Evolutionary conservation across 768 basidiomycete species (phyloP).

Genomic region (Boletus eberwhitei): DNA sequence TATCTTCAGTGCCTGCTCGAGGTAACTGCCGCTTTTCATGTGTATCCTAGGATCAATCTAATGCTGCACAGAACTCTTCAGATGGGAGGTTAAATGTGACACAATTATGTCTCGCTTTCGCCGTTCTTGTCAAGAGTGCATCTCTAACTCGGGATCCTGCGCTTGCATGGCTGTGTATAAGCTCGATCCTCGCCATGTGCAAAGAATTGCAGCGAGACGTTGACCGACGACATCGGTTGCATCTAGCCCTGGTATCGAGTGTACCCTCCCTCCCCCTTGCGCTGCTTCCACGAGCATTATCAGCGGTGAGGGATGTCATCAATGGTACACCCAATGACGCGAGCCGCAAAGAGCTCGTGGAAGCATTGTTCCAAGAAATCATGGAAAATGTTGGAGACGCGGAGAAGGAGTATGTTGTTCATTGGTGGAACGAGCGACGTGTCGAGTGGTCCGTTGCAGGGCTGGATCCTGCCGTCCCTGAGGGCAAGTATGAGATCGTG

Average conservation of each 20-base stretch:
- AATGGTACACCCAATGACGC: constrained; percentile 27
- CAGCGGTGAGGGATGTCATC: constrained; percentile 40
- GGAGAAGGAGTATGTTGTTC: constrained; percentile 63
- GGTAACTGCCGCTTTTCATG: constrained; percentile 38
- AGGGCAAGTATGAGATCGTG: not conserved
- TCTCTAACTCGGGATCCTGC: constrained; percentile 39
- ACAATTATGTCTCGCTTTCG: constrained; percentile 73
- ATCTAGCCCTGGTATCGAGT: constrained; percentile 60
- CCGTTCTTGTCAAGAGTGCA: constrained; percentile 66
- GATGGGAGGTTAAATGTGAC: constrained; percentile 56
- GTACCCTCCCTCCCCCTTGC: constrained; percentile 58
- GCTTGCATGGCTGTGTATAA: constrained; percentile 70
- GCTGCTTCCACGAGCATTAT: constrained; percentile 54
- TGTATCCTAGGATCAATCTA: not conserved
- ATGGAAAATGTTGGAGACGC: constrained; percentile 61
- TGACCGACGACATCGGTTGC: constrained; percentile 50
- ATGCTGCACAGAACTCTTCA: constrained; percentile 51
- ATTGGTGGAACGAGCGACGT: constrained; percentile 66
- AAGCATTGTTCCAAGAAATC: constrained; percentile 62
- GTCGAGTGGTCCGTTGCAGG: constrained; percentile 19
- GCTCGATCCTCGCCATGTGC: constrained; percentile 50
- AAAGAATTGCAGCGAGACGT: constrained; percentile 19
- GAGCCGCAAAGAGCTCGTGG: constrained; percentile 44
- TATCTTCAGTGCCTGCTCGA: constrained; percentile 71
- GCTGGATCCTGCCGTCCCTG: not conserved